Conservation (phyloP, 2,329 filamentous ascomycete species). For the Penicillium sp. region DNA sequence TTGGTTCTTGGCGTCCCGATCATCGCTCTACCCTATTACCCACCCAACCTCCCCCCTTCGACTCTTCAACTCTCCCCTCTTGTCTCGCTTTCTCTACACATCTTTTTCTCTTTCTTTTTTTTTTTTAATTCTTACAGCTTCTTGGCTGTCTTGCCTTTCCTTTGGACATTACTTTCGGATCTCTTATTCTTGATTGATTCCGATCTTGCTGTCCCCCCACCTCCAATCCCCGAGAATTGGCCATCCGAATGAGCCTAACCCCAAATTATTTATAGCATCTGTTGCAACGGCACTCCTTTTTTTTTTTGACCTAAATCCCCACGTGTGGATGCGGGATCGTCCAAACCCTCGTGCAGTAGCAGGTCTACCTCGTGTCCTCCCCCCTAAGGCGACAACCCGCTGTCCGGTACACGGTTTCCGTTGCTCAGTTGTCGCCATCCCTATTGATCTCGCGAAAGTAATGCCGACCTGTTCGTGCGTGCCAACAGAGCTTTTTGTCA, state of each 20-base stretch:
- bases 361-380: slow-evolving; percentile 28
- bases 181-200: not conserved
- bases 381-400: slow-evolving; percentile 20
- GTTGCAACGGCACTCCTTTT: slow-evolving; percentile 15
- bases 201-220: slow-evolving; percentile 7
- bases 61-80: slow-evolving; percentile 13
- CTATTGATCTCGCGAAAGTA: slow-evolving; percentile 27
- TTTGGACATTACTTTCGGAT: slow-evolving; percentile 8
- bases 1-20: slow-evolving; percentile 23
- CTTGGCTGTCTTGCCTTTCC: slow-evolving; percentile 7
- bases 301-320: slow-evolving; percentile 19
- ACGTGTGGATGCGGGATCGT: slow-evolving; percentile 19
- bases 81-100: slow-evolving; percentile 8
- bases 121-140: not conserved
- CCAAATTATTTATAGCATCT: slow-evolving; percentile 20
- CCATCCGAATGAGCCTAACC: slow-evolving; percentile 12
- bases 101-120: slow-evolving; percentile 9
- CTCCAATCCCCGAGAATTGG: slow-evolving; percentile 7
- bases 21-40: slow-evolving; percentile 22
- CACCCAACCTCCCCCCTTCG: slow-evolving; percentile 13
- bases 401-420: slow-evolving; percentile 32
- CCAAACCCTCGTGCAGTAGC: slow-evolving; percentile 34
- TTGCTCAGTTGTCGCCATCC: slow-evolving; percentile 14
- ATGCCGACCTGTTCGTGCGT: slow-evolving; percentile 34
- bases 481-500: slow-evolving; percentile 23